Evolutionary conservation across 140 eudicot genomes (phyloP).

Genomic region (Bidens hawaiensis): DNA sequence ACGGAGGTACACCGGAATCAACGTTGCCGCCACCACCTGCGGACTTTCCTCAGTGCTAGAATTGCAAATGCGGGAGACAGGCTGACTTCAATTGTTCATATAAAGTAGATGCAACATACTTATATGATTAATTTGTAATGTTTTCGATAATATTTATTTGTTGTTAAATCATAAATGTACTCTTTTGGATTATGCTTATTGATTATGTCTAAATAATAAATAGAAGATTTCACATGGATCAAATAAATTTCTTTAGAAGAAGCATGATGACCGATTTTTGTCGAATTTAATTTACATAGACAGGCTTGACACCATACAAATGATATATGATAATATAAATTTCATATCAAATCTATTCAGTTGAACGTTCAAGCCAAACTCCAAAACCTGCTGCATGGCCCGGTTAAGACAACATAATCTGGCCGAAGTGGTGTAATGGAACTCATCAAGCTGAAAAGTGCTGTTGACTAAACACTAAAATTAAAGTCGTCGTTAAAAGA

Average conservation of each 20-base stretch:
- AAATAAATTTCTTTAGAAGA: background rate
- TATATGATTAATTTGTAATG: background rate
- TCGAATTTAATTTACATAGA: background rate
- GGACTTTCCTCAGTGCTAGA: constrained; percentile 2
- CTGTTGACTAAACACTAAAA: too few relatives aligned
- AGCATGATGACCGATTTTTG: background rate
- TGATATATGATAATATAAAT: too few relatives aligned
- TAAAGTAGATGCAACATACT: too few relatives aligned
- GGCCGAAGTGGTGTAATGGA: too few relatives aligned
- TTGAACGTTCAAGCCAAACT: too few relatives aligned
- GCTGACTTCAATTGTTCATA: background rate
- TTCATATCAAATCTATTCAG: too few relatives aligned
- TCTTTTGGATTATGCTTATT: background rate
- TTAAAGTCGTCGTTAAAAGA: too few relatives aligned
- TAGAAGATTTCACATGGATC: background rate
- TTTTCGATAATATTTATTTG: background rate
- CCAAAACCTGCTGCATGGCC: too few relatives aligned
- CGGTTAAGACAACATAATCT: too few relatives aligned
- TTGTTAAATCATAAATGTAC: background rate
- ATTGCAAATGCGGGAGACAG: too few relatives aligned
- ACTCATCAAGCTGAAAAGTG: too few relatives aligned
- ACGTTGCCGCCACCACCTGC: constrained; percentile 1
- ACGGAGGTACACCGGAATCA: constrained; percentile 3
- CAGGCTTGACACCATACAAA: background rate
- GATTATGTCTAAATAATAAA: background rate